Evolutionary conservation across 1,139 yeast species (phyloP), one percentile per base, ranked within the genome.

Genomic region (Wickerhamiella infanticola): DNA sequence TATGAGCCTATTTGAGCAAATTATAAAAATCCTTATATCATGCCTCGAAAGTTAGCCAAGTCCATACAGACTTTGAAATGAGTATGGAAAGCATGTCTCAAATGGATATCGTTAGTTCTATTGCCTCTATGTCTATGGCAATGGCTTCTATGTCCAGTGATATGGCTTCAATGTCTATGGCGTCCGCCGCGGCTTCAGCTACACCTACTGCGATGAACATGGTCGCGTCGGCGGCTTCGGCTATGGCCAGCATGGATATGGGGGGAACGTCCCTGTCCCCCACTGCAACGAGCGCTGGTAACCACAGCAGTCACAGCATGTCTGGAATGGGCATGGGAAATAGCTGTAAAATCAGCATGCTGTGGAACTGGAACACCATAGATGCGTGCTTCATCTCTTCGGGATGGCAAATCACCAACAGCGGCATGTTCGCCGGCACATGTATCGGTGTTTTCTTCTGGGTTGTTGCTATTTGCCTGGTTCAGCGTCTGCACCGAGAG

Each of bases 341-440:
- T 3, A 7, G 26, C 11, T 63, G 67, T 52, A 47, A 59, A 41
- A 58, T 63, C 50, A 45, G 54, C 37, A 73, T 73, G 78, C 54
- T 69, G 44, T 73, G 78, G 77, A 73, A 73, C 56, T 73, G 77
- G 77, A 60, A 69, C 49, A 77, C 82, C 0, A 67, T 78, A 35
- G 78, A 78, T 53, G 61, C 79, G 1, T 79, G 85, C 56, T 78
- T 79, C 54, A 65, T 79, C 48, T 69, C 82, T n/a, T 63, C 61
- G 41, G 63, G 77, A 24, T 79, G 86, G 86, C 82, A 77, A 50
- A 74, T 76, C 37, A 67, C 61, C n/a, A 63, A 77, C 1, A 63
- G 62, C 42, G 79, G 79, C 2, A 75, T 69, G 62, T 79, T 79
- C 65, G 85, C 82, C 3, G 85, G 84, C 6, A 69, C 82, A 0